Evolutionary conservation across 257 asterid genomes (phyloP), one percentile per base, ranked within the genome.

Genomic region (Solanum stenotomum): DNA sequence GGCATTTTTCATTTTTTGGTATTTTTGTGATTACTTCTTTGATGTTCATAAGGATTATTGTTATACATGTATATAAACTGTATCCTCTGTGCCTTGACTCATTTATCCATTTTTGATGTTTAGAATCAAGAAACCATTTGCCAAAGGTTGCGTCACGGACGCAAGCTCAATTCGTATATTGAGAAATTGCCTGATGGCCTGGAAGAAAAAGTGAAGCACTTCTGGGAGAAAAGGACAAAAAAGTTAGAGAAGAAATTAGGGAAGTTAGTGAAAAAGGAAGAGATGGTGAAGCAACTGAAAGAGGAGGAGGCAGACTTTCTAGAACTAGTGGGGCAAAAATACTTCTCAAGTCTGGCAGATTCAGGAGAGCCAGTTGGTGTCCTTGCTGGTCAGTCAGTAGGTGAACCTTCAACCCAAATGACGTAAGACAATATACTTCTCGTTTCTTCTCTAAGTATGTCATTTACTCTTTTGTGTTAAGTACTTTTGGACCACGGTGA

Each of bases 361-460:
- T 65, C 99, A 13, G 99, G 99, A 72, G 99, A 97, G 90, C 98
- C 99, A 1, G 99, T 97, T 88, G 99, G 99, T 87, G 98, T 97
- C 65, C 93, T 97, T 91, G 99, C 99, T 85, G 99, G 98, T 89
- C 99, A 97, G 93, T 97, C 99, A 1, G 87, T 97, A 35, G 99
- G 99, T 49, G 99, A 97, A 94, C 99, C 99, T 71, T 97, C 99
- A 61, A 97, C 99, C 10, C 99, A 97, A 90, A 97, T 97, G 99
- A 96, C 99, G 99, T 97, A 95, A 93, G 98, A 75, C 88, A 34
- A 82, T 90, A 16, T 31, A 78, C 76, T 88, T 61, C 83, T 63
- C 25, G 15, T 65, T 87, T 15, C 86, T 88, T 46, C 86, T 78
- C 83, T 86, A n/a, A 34, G 38, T 85, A 68, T 22, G 82, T 72